Percentiles rank a stretch among this genome's conserved stretches.
Evolutionary conservation across 495 filamentous ascomycete genomes (phyloP).

Genomic region (Aspergillus biplanus): DNA sequence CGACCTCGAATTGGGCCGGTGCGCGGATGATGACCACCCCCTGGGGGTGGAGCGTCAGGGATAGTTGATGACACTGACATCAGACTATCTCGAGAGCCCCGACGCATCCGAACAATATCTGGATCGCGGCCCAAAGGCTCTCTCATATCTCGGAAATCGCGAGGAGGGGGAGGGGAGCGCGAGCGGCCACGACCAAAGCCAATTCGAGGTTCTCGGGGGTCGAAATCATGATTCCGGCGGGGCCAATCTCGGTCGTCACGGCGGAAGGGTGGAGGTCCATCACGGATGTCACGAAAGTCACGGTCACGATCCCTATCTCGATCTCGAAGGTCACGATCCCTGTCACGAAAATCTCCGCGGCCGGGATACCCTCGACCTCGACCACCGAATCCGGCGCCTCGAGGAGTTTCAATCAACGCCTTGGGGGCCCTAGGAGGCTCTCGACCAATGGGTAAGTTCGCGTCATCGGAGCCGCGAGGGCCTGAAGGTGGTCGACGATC

Average conservation of each 20-base stretch:
- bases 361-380: conserved; percentile 51
- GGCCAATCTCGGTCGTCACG: conserved; percentile 49
- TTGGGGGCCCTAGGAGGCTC: conserved; percentile 74
- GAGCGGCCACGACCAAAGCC: conserved; percentile 51
- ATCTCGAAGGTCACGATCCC: conserved; percentile 56
- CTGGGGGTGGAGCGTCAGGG: conserved; percentile 61
- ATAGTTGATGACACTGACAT: conserved; percentile 69
- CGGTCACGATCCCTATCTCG: conserved; percentile 48
- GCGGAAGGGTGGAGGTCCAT: conserved; percentile 35
- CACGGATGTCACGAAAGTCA: conserved; percentile 43
- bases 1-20: conserved; percentile 63
- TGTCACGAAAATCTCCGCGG: conserved; percentile 65
- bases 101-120: conserved; percentile 53
- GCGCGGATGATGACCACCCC: conserved; percentile 54
- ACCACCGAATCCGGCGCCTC: conserved; percentile 51
- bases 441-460: conserved; percentile 41
- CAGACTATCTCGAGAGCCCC: conserved; percentile 64
- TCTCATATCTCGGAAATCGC: conserved; percentile 56
- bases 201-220: conserved; percentile 42
- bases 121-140: conserved; percentile 44
- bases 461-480: conserved; percentile 47
- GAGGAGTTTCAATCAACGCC: conserved; percentile 66
- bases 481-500: conserved; percentile 48
- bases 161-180: conserved; percentile 43
- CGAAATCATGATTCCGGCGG: conserved; percentile 46